A percentile compares a stretch with the other conserved stretches of the same genome.
phyloP scores from a whole-genome alignment of 73 alveolate species.

The Paramecium biaurelia region DNA sequence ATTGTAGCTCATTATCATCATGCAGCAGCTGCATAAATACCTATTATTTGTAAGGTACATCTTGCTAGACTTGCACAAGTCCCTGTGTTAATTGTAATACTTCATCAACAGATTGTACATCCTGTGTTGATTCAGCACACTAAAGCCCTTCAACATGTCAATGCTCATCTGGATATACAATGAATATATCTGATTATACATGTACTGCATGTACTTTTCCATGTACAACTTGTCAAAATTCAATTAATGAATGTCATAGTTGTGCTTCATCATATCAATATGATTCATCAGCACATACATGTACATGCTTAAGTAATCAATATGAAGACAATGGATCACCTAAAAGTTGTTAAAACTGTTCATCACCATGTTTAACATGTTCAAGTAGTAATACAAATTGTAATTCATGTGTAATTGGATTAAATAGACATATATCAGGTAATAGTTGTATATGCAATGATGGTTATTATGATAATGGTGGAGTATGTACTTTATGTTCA shows the following conservation, averaged over 20 bases:
- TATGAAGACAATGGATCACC: not conserved
- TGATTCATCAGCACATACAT: not conserved
- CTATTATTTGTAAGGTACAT: not conserved
- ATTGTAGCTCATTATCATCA: not conserved
- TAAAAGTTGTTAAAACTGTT: not conserved
- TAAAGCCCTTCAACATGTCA: not conserved
- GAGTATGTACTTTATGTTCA: not conserved
- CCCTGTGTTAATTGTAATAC: not conserved
- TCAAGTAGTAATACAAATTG: not conserved
- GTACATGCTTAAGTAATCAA: not conserved
- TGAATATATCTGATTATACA: not conserved
- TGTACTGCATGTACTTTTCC: not conserved
- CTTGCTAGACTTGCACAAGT: not conserved
- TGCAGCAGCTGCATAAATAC: not conserved
- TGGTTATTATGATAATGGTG: constrained; percentile 11
- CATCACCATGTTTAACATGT: not conserved
- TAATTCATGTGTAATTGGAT: not conserved
- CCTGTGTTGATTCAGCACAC: not conserved
- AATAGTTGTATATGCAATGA: not conserved
- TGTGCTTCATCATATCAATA: not conserved
- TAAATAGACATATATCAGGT: not conserved
- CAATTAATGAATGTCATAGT: not conserved
- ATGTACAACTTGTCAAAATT: not conserved
- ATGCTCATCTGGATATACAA: not conserved
- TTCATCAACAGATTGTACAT: not conserved